These are phyloP conservation scores for Sodiomyces alkalinus DNA, from an alignment of 2,329 filamentous ascomycete genomes.

Conservation along the genomic window DNA sequence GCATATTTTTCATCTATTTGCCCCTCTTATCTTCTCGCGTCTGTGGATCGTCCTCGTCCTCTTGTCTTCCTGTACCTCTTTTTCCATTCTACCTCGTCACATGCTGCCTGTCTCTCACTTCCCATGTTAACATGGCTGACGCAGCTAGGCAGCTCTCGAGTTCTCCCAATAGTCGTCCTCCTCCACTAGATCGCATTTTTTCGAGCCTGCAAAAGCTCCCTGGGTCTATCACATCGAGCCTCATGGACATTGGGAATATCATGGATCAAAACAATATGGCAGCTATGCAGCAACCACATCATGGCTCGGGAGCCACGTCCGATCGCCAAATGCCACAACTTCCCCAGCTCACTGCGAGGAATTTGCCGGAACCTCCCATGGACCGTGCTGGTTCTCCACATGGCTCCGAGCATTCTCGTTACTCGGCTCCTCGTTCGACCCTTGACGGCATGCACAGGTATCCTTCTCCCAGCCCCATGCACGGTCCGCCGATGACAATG, in stretches of 20 bases:
- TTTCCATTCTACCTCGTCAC: too few relatives aligned
- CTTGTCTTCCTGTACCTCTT: too few relatives aligned
- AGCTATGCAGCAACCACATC: conserved; percentile 14
- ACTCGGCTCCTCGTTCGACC: conserved; percentile 26
- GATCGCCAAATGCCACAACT: conserved; percentile 12
- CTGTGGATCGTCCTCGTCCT: too few relatives aligned
- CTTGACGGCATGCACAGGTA: conserved; percentile 33
- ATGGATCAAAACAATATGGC: conserved; percentile 31
- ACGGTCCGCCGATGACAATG: conserved; percentile 17
- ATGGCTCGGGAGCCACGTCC: conserved; percentile 14
- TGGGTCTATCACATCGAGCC: too few relatives aligned
- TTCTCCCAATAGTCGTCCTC: too few relatives aligned
- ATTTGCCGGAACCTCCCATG: conserved; percentile 17
- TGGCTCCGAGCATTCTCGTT: conserved; percentile 43
- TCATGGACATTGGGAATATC: conserved; percentile 38
- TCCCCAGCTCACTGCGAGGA: conserved; percentile 12
- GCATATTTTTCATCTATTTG: too few relatives aligned
- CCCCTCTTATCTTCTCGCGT: too few relatives aligned
- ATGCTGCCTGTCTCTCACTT: too few relatives aligned
- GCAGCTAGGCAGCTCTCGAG: too few relatives aligned
- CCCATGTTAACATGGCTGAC: too few relatives aligned
- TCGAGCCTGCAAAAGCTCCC: too few relatives aligned
- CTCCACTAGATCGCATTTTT: too few relatives aligned
- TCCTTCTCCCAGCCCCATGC: conserved; percentile 38
- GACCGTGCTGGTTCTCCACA: conserved; percentile 43